phyloP scores from a whole-genome alignment of 192 early-diverging fungal species.

The Martensiomyces pterosporus region DNA sequence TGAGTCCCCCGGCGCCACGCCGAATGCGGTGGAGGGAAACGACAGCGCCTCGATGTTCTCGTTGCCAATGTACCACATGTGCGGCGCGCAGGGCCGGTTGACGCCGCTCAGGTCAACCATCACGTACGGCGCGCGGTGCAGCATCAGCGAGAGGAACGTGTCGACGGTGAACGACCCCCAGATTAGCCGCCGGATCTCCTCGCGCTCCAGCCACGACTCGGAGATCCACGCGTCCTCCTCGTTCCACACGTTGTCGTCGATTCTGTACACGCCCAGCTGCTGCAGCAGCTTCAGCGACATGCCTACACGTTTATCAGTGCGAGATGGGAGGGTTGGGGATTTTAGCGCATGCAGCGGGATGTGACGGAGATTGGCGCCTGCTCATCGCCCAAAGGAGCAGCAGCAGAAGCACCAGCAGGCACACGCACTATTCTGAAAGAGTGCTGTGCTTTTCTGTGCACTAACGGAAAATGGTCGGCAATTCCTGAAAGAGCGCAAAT shows the following conservation, averaged over 20 bases:
- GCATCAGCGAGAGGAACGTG: slow-evolving; percentile 42
- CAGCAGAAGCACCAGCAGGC: too few species aligned
- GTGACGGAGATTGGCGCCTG: too few species aligned
- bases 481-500: too few species aligned
- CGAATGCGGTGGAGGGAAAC: slow-evolving; percentile 1
- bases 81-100: slow-evolving; percentile 42
- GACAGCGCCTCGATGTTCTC: slow-evolving; percentile 26
- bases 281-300: slow-evolving; percentile 32
- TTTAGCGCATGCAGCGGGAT: too few species aligned
- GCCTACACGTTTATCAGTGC: too few species aligned
- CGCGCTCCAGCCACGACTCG: slow-evolving; percentile 47
- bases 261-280: slow-evolving; percentile 40
- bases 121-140: slow-evolving; percentile 32
- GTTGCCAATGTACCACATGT: slow-evolving; percentile 46
- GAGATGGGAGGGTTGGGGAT: too few species aligned
- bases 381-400: too few species aligned
- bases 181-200: slow-evolving; percentile 34
- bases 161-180: slow-evolving; percentile 43
- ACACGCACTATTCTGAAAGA: too few species aligned
- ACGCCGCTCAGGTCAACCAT: slow-evolving; percentile 42
- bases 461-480: too few species aligned
- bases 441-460: too few species aligned
- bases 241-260: slow-evolving; percentile 35
- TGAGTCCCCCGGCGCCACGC: slow-evolving; percentile 23
- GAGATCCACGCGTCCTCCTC: slow-evolving; percentile 33